Conservation (phyloP, 257 asterid genomes). For the Echites panduratus region DNA sequence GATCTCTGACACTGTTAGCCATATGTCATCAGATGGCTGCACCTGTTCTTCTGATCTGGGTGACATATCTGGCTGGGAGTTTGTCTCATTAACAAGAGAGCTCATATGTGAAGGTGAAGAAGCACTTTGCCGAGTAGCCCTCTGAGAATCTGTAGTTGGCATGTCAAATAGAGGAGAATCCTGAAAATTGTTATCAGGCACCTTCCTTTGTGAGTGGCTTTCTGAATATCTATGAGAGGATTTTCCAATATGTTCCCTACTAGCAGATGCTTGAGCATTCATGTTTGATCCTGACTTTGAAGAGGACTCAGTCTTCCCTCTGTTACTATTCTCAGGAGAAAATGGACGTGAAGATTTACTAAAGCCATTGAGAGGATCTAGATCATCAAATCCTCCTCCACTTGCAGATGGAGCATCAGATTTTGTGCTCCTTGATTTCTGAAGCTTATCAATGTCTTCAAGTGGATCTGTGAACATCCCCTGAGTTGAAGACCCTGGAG, state of each 20-base stretch:
- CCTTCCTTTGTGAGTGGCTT: slow-evolving; percentile 42
- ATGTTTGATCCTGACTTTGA: slow-evolving; percentile 34
- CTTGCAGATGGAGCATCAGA: slow-evolving; percentile 48
- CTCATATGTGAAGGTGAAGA: slow-evolving; percentile 46
- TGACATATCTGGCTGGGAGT: slow-evolving; percentile 40
- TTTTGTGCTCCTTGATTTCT: slow-evolving; percentile 53
- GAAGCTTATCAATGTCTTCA: slow-evolving; percentile 52
- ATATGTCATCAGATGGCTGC: slow-evolving; percentile 59
- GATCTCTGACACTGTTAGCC: slow-evolving; percentile 89
- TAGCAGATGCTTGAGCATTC: slow-evolving; percentile 36
- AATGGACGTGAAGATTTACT: slow-evolving; percentile 50
- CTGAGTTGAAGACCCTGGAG: slow-evolving; percentile 44
- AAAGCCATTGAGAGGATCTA: slow-evolving; percentile 62
- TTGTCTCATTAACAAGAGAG: slow-evolving; percentile 34
- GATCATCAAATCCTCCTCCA: slow-evolving; percentile 69
- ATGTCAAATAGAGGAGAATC: slow-evolving; percentile 72
- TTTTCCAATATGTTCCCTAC: slow-evolving; percentile 42
- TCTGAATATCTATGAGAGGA: slow-evolving; percentile 56
- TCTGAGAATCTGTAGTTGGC: slow-evolving; percentile 60
- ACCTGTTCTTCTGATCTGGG: slow-evolving; percentile 49
- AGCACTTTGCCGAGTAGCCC: slow-evolving; percentile 44
- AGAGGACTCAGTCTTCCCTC: slow-evolving; percentile 51
- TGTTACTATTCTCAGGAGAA: slow-evolving; percentile 48
- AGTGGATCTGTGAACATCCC: slow-evolving; percentile 59
- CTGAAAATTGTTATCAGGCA: slow-evolving; percentile 44